Base-by-base conservation (phyloP, 352 stramenopile species). In the Globisporangium paroecandrum region DNA sequence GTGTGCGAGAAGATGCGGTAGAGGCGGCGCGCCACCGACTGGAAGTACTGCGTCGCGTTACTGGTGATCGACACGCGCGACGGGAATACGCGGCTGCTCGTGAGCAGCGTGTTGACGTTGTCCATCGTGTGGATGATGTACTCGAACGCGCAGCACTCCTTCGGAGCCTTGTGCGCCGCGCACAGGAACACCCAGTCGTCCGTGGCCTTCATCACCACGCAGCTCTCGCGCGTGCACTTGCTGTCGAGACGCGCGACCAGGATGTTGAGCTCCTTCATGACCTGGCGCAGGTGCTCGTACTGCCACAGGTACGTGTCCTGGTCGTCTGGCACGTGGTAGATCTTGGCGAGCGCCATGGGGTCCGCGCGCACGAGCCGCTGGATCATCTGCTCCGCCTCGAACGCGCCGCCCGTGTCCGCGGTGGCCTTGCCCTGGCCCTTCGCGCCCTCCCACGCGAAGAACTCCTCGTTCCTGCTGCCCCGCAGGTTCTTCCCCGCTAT, bases 1-100 rank as follows among this genome's bases (percentile, higher is more conserved):
- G 86, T 90, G 82, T 94, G 86, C 53, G 83, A 92, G 74, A 94
- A 94, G 71, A 94, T 91, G 60, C 86, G 86, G 72, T 94, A 94
- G 27, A 94, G 75, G 13, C 86, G 79, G 4, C 86, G 73, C 34
- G 86, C 86, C 51, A 91, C 86, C n/a, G 81, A 91, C 76, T 94
- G 86, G 68, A 94, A 94, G 74, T 94, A 94, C 76, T 94, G 86
- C 69, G 83, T 90, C 36, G 83, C 86, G 65, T 91, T 91, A 32
- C 81, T 87, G 51, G 77, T 89, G 71, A 94, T 88, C 43, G 81
- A 85, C 27, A 92, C 83, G 25, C 86, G 83, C 54, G 82, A 91
- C 10, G 86, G 86, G 63, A 94, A 94, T 10, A 94, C 82, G 70
- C 86, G 86, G 49, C 78, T 91, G 72, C 81, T 92, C 6, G 86